These are phyloP conservation scores for Talaromyces ruber DNA, from an alignment of 495 filamentous ascomycete species.

Conservation along the genomic window DNA sequence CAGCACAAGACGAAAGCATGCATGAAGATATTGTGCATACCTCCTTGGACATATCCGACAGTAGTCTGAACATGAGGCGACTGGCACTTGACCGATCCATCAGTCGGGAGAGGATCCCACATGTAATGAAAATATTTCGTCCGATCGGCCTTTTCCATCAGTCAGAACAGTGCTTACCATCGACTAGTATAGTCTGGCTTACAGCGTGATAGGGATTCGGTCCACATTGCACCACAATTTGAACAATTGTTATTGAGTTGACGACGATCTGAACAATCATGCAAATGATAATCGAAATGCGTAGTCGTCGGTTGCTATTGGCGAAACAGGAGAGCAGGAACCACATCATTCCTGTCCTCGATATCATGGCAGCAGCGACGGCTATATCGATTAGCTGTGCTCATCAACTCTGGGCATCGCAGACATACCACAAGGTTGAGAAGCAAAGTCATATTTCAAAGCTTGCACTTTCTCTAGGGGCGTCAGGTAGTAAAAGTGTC, in stretches of 20 bases:
- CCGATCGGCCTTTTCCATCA: constrained; percentile 15
- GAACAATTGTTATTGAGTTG: constrained; percentile 25
- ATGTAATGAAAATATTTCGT: constrained; percentile 31
- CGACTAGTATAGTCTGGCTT: not conserved
- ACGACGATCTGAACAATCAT: constrained; percentile 23
- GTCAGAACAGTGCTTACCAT: not conserved
- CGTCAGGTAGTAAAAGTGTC: constrained; percentile 21
- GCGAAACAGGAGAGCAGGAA: constrained; percentile 28
- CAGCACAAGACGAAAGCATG: not conserved
- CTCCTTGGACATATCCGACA: constrained; percentile 29
- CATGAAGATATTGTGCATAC: not conserved
- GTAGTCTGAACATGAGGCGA: constrained; percentile 24
- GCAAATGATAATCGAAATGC: constrained; percentile 20
- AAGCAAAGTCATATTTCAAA: constrained; percentile 26
- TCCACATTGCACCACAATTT: constrained; percentile 30
- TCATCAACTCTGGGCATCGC: not conserved
- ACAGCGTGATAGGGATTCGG: constrained; percentile 25
- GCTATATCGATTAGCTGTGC: constrained; percentile 37
- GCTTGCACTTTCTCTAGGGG: constrained; percentile 11
- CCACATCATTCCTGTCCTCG: constrained; percentile 32
- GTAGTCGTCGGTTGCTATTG: constrained; percentile 20
- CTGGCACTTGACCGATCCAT: constrained; percentile 27
- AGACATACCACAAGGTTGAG: constrained; percentile 19
- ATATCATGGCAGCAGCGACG: constrained; percentile 38
- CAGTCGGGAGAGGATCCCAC: constrained; percentile 26